phyloP scores from a whole-genome alignment of 129 eudicot species.

The Tagetes patula region DNA sequence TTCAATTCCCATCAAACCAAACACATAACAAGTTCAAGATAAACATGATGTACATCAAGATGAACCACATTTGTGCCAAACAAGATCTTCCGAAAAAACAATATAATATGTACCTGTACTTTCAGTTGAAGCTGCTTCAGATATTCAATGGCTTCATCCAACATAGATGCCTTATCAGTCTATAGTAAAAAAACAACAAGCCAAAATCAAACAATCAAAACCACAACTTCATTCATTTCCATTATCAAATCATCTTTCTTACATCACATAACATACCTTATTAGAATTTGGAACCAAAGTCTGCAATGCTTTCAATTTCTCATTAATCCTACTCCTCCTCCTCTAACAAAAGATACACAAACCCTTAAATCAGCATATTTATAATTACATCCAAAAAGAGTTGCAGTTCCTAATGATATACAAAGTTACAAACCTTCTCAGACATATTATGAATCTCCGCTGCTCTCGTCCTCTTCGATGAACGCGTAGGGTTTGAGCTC shows the following conservation, averaged over 20 bases:
- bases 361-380: neutral
- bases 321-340: slow-evolving; percentile 89
- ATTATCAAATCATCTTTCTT: neutral
- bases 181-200: slow-evolving; percentile 29
- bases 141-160: slow-evolving; percentile 98
- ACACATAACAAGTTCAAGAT: slow-evolving; percentile 2
- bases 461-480: slow-evolving; percentile 87
- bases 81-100: neutral
- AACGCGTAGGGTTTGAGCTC: slow-evolving; percentile 49
- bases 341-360: slow-evolving; percentile 40
- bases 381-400: neutral
- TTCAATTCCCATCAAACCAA: slow-evolving; percentile 11
- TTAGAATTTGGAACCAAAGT: slow-evolving; percentile 87
- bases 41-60: slow-evolving; percentile 5
- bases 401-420: neutral
- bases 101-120: slow-evolving; percentile 66
- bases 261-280: slow-evolving; percentile 40
- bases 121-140: slow-evolving; percentile 92
- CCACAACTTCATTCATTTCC: neutral
- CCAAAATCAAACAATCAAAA: slow-evolving; percentile 12
- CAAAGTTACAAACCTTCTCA: slow-evolving; percentile 76
- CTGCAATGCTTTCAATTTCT: slow-evolving; percentile 94
- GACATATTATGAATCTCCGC: slow-evolving; percentile 92
- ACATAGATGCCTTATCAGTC: slow-evolving; percentile 99
- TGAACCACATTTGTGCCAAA: neutral